Percentiles rank a stretch among this genome's conserved stretches.
phyloP scores from a whole-genome alignment of 768 basidiomycete genomes.

The Galerina sulciceps region DNA sequence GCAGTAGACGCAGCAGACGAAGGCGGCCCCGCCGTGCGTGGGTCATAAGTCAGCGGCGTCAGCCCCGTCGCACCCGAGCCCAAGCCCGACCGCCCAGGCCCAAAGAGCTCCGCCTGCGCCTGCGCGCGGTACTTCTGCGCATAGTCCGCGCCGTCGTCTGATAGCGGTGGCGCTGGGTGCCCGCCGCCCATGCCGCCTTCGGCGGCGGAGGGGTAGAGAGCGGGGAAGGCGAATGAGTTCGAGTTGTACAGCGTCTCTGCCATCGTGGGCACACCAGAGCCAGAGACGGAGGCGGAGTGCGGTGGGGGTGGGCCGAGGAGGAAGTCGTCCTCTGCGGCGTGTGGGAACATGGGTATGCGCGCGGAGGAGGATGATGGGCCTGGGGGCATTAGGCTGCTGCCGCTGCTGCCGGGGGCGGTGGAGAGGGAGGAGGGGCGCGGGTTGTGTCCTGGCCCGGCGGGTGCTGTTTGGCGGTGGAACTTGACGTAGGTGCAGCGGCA shows the following conservation, averaged over 20 bases:
- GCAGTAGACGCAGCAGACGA: conserved; percentile 1
- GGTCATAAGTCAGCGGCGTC: conserved; percentile 22
- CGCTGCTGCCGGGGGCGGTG: conserved; percentile 18
- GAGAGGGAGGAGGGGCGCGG: conserved; percentile 35
- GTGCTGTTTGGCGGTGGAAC: conserved; percentile 82
- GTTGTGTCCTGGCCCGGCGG: conserved; percentile 73
- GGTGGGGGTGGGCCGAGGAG: conserved; percentile 41
- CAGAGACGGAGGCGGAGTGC: not conserved
- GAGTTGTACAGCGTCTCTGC: conserved; percentile 18
- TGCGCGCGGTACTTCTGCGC: conserved; percentile 42
- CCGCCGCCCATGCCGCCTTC: too few relatives aligned
- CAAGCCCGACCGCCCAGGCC: conserved; percentile 17
- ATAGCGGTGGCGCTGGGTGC: not conserved
- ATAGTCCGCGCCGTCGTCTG: conserved; percentile 37
- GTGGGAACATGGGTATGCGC: conserved; percentile 33
- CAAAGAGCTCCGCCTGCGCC: conserved; percentile 20
- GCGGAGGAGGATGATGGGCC: conserved; percentile 18
- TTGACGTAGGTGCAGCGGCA: conserved; percentile 80
- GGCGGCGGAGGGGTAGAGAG: conserved; percentile 23
- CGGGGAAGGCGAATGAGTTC: conserved; percentile 29
- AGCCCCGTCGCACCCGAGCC: conserved; percentile 21
- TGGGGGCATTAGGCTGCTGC: conserved; percentile 11
- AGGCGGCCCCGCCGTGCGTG: conserved; percentile 10
- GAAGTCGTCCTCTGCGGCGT: conserved; percentile 41
- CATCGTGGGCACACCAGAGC: conserved; percentile 11